phyloP scores from a whole-genome alignment of 805 yeast genomes.

The Ogataea pini region DNA sequence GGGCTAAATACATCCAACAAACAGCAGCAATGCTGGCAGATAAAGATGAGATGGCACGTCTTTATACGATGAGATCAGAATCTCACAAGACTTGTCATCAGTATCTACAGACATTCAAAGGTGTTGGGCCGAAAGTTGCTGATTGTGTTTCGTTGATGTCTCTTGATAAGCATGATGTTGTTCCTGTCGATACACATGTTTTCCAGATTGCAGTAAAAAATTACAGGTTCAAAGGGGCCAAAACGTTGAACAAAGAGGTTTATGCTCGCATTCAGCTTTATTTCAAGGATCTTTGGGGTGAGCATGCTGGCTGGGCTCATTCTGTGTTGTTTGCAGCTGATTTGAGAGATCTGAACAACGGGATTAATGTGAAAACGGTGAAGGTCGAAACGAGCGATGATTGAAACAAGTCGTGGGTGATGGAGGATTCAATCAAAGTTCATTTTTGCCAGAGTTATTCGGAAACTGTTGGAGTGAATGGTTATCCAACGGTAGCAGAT shows the following conservation, averaged over 20 bases:
- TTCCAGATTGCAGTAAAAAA: constrained; percentile 85
- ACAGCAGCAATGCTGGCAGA: constrained; percentile 63
- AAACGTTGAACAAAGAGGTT: constrained; percentile 49
- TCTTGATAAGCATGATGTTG: constrained; percentile 78
- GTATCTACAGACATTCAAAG: constrained; percentile 64
- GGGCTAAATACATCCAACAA: constrained; percentile 82
- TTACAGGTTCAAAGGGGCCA: constrained; percentile 58
- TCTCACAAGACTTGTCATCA: constrained; percentile 48
- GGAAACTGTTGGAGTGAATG: too few relatives aligned
- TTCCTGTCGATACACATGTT: constrained; percentile 96
- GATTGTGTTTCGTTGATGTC: constrained; percentile 96
- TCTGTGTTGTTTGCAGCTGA: constrained; percentile 90
- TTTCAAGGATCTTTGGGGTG: constrained; percentile 77
- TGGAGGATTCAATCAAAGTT: too few relatives aligned
- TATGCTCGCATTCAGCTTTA: constrained; percentile 59
- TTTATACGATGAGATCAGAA: constrained; percentile 43
- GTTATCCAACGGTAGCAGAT: too few relatives aligned
- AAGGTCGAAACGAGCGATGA: too few relatives aligned
- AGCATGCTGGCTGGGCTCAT: constrained; percentile 98
- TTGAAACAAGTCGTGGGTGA: too few relatives aligned
- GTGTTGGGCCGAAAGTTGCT: constrained; percentile 98
- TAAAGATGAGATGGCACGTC: constrained; percentile 38
- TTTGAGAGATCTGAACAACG: constrained; percentile 68
- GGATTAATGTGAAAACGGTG: too few relatives aligned
- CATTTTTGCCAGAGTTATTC: too few relatives aligned